Percentiles rank a stretch among this genome's conserved stretches.
Conservation (phyloP, 257 asterid genomes). For the Nicotiana sylvestris region DNA sequence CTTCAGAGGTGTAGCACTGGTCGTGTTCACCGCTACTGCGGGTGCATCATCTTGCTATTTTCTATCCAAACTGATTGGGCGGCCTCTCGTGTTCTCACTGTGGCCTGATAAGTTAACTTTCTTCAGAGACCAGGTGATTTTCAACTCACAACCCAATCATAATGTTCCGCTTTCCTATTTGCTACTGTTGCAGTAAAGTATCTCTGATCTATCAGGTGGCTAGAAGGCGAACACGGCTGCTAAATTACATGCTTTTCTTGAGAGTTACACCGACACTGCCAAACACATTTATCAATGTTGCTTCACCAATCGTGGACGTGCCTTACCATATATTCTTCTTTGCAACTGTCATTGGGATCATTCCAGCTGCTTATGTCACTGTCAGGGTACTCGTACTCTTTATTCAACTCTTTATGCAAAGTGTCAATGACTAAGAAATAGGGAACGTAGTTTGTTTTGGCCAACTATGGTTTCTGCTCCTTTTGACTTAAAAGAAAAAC, state of each 20-base stretch:
- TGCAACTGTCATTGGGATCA: slow-evolving; percentile 82
- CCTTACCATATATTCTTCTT: slow-evolving; percentile 84
- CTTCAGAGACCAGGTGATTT: slow-evolving; percentile 77
- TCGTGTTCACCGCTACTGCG: slow-evolving; percentile 83
- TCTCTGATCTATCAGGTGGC: slow-evolving; percentile 53
- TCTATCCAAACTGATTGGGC: slow-evolving; percentile 80
- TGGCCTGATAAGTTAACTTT: slow-evolving; percentile 94
- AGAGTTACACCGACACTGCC: slow-evolving; percentile 97
- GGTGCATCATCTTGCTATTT: slow-evolving; percentile 97
- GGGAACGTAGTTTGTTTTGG: not conserved
- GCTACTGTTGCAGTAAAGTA: slow-evolving; percentile 6
- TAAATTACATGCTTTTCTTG: slow-evolving; percentile 90
- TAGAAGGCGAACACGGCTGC: slow-evolving; percentile 61
- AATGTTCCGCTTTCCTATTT: not conserved
- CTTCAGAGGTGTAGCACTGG: slow-evolving; percentile 82
- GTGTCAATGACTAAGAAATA: not conserved
- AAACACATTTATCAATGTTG: slow-evolving; percentile 84
- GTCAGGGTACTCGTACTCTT: slow-evolving; percentile 61
- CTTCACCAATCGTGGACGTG: slow-evolving; percentile 93
- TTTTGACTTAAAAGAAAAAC: not conserved
- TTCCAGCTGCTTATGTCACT: slow-evolving; percentile 92
- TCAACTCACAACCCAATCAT: not conserved
- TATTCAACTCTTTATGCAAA: not conserved
- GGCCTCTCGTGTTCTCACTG: slow-evolving; percentile 79
- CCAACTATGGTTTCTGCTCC: not conserved